phyloP scores from a whole-genome alignment of 805 yeast genomes.

The Barnettozyma botsteinii region DNA sequence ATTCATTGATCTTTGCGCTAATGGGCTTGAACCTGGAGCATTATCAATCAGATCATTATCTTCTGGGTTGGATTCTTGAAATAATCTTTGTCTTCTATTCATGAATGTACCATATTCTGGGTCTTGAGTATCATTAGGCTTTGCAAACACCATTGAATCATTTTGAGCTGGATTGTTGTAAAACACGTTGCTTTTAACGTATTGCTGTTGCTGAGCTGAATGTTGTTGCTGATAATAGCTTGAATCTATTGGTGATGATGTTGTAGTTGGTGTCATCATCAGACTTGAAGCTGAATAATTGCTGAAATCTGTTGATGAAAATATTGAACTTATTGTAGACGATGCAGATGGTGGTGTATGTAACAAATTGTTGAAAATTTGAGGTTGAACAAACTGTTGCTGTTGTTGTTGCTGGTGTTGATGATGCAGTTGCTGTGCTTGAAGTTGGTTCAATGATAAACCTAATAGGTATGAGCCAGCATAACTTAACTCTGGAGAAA shows the following conservation, averaged over 20 bases:
- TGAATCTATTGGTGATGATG: constrained; percentile 10
- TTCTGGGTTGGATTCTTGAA: background rate
- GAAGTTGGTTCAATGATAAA: constrained; percentile 2
- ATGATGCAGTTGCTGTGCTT: background rate
- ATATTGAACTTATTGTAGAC: constrained; percentile 10
- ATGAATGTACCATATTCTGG: constrained; percentile 4
- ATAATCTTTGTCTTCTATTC: constrained; percentile 6
- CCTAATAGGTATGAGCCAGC: constrained; percentile 10
- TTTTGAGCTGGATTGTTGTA: constrained; percentile 1
- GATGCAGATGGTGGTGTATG: constrained; percentile 13
- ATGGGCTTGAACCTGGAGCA: constrained; percentile 5
- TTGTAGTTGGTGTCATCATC: constrained; percentile 8
- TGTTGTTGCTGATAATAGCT: constrained; percentile 5
- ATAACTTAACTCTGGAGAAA: constrained; percentile 6
- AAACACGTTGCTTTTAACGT: constrained; percentile 3
- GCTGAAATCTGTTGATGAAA: constrained; percentile 7
- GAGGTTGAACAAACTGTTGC: constrained; percentile 4
- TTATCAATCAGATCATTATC: background rate
- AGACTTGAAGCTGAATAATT: constrained; percentile 10
- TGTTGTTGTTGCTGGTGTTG: background rate
- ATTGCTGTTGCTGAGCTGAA: background rate
- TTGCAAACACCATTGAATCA: background rate
- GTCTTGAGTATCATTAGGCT: constrained; percentile 5
- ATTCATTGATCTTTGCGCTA: constrained; percentile 11
- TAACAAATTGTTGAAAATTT: constrained; percentile 2